Evolutionary conservation across 2,329 filamentous ascomycete species (phyloP), one percentile per base, ranked within the genome.

Genomic region (Diplodia scrobiculata): DNA sequence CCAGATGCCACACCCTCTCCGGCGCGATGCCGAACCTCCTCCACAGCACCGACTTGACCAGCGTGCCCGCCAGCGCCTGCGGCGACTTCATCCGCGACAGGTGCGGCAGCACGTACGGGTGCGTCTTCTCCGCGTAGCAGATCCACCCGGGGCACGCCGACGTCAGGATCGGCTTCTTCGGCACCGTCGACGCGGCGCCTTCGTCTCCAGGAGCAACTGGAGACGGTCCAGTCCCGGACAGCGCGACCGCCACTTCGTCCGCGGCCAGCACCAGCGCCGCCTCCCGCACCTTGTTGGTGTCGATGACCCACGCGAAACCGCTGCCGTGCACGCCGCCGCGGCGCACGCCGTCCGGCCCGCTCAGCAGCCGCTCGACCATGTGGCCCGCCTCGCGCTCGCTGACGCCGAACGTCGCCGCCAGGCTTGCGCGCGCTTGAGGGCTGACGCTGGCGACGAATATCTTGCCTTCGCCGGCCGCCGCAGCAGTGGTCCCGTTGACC

Each of bases 101-200:
- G 77, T 99, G 92, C 32, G 92, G 92, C 59, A 99, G 84, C 65
- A 98, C 88, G 73, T 97, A 89, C 1, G 95, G 92, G 74, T 99
- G 95, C 65, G 94, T 98, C 80, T 99, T 98, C 77, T 99, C 95
- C 29, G 94, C 94, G 74, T 99, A 99, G 79, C 95, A 99, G 66
- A 99, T 94, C 93, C 96, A 99, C 7, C 95, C 95, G 0, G 95
- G 95, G 76, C 95, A 99, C 21, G 92, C 92, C 3, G 93, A 93
- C 9, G 93, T 92, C 51, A 99, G 84, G 34, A 94, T 87, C 0
- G 91, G 91, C 68, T 79, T 79, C 71, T 82, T 84, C 3, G 79
- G 79, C 41, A 69, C 86, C 75, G 73, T 88, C 58, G 73, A 71
- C 29, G 74, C 72, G 54, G 75, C 71, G 62, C 74, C 74, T 41